phyloP scores from a whole-genome alignment of 2,329 filamentous ascomycete species.

The Gaeumannomyces tritici region DNA sequence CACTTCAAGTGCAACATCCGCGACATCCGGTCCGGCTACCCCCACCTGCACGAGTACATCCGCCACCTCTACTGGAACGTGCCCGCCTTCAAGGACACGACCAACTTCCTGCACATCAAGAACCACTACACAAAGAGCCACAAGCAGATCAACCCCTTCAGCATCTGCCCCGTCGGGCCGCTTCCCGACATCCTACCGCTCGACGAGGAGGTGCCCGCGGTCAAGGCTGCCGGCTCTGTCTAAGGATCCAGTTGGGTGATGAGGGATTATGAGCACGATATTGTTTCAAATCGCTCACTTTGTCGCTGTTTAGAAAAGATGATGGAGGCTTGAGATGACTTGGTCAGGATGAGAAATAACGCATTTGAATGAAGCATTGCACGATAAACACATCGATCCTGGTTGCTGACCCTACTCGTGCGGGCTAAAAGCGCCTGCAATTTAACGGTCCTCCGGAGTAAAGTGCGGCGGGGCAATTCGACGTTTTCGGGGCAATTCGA shows the following conservation, averaged over 20 bases:
- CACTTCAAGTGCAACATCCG: slow-evolving; percentile 82
- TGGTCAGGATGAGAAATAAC: too few species aligned
- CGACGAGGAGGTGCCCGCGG: slow-evolving; percentile 67
- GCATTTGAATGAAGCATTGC: too few species aligned
- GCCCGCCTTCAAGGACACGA: slow-evolving; percentile 70
- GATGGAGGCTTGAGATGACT: too few species aligned
- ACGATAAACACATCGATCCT: too few species aligned
- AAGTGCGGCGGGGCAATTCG: too few species aligned
- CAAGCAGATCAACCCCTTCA: slow-evolving; percentile 55
- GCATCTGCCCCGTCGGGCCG: slow-evolving; percentile 79
- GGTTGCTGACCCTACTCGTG: slow-evolving; percentile 30
- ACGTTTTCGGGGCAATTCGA: too few species aligned
- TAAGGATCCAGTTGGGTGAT: not conserved
- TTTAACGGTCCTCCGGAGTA: too few species aligned
- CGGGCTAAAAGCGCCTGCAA: too few species aligned
- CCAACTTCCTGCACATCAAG: slow-evolving; percentile 94
- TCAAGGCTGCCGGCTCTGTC: slow-evolving; percentile 12
- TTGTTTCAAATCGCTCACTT: too few species aligned
- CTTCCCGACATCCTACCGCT: slow-evolving; percentile 70
- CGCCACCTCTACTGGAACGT: slow-evolving; percentile 76
- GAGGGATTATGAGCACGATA: not conserved
- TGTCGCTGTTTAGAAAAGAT: too few species aligned
- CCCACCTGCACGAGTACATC: slow-evolving; percentile 71
- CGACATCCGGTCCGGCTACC: slow-evolving; percentile 79
- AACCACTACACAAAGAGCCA: slow-evolving; percentile 56